Evolutionary conservation across 805 yeast genomes (phyloP).

Genomic region (Metschnikowia henanensis): DNA sequence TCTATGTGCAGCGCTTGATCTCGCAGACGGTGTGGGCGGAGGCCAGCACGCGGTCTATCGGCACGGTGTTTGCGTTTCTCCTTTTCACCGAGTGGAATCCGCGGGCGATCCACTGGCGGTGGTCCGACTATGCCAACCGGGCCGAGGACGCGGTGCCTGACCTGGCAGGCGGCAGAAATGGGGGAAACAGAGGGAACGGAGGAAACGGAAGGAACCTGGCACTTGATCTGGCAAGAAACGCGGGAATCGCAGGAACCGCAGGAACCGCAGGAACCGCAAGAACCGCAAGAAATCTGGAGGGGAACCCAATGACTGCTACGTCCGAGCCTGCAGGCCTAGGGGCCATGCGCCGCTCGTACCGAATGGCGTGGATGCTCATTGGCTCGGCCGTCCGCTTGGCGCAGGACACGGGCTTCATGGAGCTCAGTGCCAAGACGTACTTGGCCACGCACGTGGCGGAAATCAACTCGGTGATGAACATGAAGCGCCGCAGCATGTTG

Average conservation of each 20-base stretch:
- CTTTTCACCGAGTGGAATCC: slow-evolving; percentile 96
- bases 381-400: slow-evolving; percentile 87
- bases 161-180: background rate
- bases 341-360: slow-evolving; percentile 81
- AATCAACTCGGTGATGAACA: slow-evolving; percentile 76
- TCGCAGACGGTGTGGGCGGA: slow-evolving; percentile 94
- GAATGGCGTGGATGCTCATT: slow-evolving; percentile 93
- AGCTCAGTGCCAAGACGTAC: slow-evolving; percentile 68
- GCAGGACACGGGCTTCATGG: slow-evolving; percentile 81
- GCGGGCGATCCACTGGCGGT: slow-evolving; percentile 85
- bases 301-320: slow-evolving; percentile 7
- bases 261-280: background rate
- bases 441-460: slow-evolving; percentile 86
- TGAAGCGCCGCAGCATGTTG: slow-evolving; percentile 77
- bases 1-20: slow-evolving; percentile 74
- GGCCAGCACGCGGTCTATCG: slow-evolving; percentile 82
- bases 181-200: background rate
- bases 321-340: slow-evolving; percentile 68
- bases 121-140: slow-evolving; percentile 79
- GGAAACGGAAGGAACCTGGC: slow-evolving; percentile 27
- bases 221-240: background rate
- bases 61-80: slow-evolving; percentile 81
- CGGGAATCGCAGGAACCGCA: background rate
- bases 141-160: slow-evolving; percentile 38
- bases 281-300: too few species aligned